These are phyloP conservation scores for Didymella segeticola DNA, from an alignment of 2,329 filamentous ascomycete genomes.

Conservation along the genomic window DNA sequence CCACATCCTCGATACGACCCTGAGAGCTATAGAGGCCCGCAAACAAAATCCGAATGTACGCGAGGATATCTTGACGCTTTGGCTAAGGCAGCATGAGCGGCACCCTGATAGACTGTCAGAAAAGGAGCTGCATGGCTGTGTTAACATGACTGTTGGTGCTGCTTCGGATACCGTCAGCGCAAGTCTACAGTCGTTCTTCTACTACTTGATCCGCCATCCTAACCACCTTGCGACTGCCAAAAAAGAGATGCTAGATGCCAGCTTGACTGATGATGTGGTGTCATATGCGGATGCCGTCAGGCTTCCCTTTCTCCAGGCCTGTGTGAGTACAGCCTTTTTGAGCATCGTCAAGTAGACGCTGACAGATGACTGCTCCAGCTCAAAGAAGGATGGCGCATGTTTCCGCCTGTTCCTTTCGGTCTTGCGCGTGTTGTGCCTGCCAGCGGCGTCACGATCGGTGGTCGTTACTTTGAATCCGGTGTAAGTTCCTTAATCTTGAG, in stretches of 20 bases:
- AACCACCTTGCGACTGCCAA: neutral
- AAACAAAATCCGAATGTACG: slow-evolving; percentile 42
- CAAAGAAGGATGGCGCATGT: slow-evolving; percentile 49
- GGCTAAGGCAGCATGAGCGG: slow-evolving; percentile 42
- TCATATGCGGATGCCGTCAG: neutral
- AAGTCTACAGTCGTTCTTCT: slow-evolving; percentile 47
- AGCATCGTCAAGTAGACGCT: neutral
- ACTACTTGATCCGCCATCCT: slow-evolving; percentile 42
- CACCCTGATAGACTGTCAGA: slow-evolving; percentile 46
- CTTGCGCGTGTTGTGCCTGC: slow-evolving; percentile 39
- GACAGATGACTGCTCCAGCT: neutral
- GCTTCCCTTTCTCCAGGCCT: slow-evolving; percentile 16
- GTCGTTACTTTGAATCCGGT: neutral
- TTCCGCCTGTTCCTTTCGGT: slow-evolving; percentile 39
- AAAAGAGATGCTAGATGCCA: slow-evolving; percentile 19
- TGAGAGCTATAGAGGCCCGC: slow-evolving; percentile 40
- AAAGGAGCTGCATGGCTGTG: slow-evolving; percentile 44
- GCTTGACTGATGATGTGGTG: neutral
- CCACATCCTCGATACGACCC: slow-evolving; percentile 50
- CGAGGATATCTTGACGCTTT: slow-evolving; percentile 49
- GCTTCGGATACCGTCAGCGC: slow-evolving; percentile 49
- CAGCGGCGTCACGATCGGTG: slow-evolving; percentile 40
- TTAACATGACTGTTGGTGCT: slow-evolving; percentile 48
- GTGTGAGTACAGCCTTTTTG: neutral
- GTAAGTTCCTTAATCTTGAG: neutral